Base-by-base conservation (phyloP, 225 moss, liverwort and hornwort species). In the Pleurozium schreberi region DNA sequence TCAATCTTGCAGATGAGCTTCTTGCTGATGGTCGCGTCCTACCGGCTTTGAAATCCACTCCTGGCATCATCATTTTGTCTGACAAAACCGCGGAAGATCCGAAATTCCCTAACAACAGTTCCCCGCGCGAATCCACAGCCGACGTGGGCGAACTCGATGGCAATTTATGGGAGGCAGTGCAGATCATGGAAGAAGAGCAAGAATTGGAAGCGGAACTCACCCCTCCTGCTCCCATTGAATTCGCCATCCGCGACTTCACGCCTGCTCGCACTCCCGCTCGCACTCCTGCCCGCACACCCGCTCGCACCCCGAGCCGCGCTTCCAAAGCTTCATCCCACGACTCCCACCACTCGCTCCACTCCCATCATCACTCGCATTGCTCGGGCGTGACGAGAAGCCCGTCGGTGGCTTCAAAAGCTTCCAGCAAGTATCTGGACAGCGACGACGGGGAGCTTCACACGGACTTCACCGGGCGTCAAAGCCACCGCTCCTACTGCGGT, bases 111-210 rank as follows among this genome's bases (percentile, higher is more conserved):
- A 47, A 87, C 58, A 68, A 38, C 33, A 91, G 89, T 82, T 78
- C 89, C 0, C 89, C 87, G 1, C 89, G 85, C 7, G 74, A 82
- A 5, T 92, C 91, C 20, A 40, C 45, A 12, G 71, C 79, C 38
- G 90, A 91, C 26, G 28, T 64, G 9, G 87, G 81, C 27, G 87
- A 92, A 6, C 85, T 87, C 36, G 85, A 92, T 66, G 92, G 89
- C 30, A 92, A 91, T 42, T 85, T 92, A 11, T 91, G 92, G 92
- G 91, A 92, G 85, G 92, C 89, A 34, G 92, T 92, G 43, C 92
- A 92, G 65, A 89, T 91, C 38, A 90, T 92, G 91, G 91, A 92
- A 64, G 91, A 92, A 53, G 89, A 92, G 87, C 88, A 92, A 68
- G 90, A 92, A 33, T 14, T 89, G 84, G 92, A 87, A 75, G 90